Evolutionary conservation across 441 rosid genomes (phyloP), one percentile per base, ranked within the genome.

Genomic region (Pelargonium australe): DNA sequence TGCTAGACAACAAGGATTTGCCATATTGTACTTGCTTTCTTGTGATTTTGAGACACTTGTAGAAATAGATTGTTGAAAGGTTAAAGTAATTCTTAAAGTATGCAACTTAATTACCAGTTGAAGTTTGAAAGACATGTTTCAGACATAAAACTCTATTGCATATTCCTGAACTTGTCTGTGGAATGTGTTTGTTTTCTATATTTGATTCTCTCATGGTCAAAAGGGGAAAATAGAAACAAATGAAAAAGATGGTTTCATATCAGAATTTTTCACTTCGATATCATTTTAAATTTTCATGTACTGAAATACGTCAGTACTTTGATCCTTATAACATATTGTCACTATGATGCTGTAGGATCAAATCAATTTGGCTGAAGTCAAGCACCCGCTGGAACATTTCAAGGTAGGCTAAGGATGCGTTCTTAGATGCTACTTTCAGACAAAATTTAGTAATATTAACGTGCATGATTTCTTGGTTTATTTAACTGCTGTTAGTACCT

Each of bases 291-390:
- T 12, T 47, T 47, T 47, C 55, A 47, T 13, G 4, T 47, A n/a
- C 55, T 47, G 55, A 47, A 12, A 1, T 47, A 47, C 37, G 16
- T 2, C 55, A 12, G 13, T 47, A 31, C 37, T 31, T 1, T 47
- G 11, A 10, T 10, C 5, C n/a, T 6, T 17, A 58, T 28, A 41
- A n/a, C 37, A 62, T 55, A n/a, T 28, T 37, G 60, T 53, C 16
- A 62, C 60, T 75, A 1, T 78, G 55, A 3, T 73, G 74, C 75
- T 88, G 72, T 75, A 91, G 98, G 98, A 87, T 81, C 97, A 94
- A 87, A 88, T 94, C 78, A 88, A 86, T 70, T 72, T 94, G 90
- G 84, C 90, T 76, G 97, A 91, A 78, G 89, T 87, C 63, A 91
- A 89, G 89, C 81, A 85, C 76, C 89, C 96, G 49, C 61, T 94